A percentile compares a stretch with the other conserved stretches of the same genome.
phyloP scores from a whole-genome alignment of 1,139 yeast genomes.

The Debaryomyces subglobosus region DNA sequence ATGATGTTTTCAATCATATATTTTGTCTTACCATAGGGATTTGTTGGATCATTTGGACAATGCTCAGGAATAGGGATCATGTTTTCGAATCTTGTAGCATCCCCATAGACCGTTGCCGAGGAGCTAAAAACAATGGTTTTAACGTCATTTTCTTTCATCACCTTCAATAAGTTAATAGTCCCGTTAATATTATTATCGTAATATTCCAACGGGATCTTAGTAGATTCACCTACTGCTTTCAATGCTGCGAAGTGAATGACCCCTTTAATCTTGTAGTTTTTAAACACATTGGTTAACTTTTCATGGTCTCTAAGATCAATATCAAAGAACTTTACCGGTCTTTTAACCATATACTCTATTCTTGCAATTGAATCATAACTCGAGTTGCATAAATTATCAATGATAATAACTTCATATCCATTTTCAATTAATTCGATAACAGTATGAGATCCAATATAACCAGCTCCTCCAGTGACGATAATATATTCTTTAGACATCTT shows the following conservation, averaged over 20 bases:
- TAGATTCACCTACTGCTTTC: slow-evolving; percentile 85
- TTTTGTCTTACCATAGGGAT: slow-evolving; percentile 80
- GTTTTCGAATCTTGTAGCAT: slow-evolving; percentile 70
- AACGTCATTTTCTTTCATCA: slow-evolving; percentile 51
- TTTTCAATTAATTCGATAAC: slow-evolving; percentile 65
- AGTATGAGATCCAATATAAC: slow-evolving; percentile 85
- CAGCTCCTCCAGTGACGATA: slow-evolving; percentile 86
- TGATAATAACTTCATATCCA: slow-evolving; percentile 70
- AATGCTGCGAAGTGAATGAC: slow-evolving; percentile 87
- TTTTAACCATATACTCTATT: slow-evolving; percentile 56
- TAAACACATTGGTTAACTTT: slow-evolving; percentile 51
- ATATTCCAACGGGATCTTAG: slow-evolving; percentile 68
- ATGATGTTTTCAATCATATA: slow-evolving; percentile 64
- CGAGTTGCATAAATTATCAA: slow-evolving; percentile 72
- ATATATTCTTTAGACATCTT: slow-evolving; percentile 38
- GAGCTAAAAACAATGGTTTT: slow-evolving; percentile 73
- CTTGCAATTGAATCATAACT: slow-evolving; percentile 70
- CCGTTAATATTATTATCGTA: slow-evolving; percentile 74
- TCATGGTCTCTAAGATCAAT: slow-evolving; percentile 60
- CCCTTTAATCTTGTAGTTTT: slow-evolving; percentile 53
- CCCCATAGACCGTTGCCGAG: slow-evolving; percentile 86
- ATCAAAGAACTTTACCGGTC: slow-evolving; percentile 57
- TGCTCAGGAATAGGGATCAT: slow-evolving; percentile 83
- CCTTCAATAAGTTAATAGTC: slow-evolving; percentile 59
- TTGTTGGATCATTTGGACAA: slow-evolving; percentile 76